Evolutionary conservation across 1,139 yeast genomes (phyloP).

Genomic region (Nakaseomyces sp.): DNA sequence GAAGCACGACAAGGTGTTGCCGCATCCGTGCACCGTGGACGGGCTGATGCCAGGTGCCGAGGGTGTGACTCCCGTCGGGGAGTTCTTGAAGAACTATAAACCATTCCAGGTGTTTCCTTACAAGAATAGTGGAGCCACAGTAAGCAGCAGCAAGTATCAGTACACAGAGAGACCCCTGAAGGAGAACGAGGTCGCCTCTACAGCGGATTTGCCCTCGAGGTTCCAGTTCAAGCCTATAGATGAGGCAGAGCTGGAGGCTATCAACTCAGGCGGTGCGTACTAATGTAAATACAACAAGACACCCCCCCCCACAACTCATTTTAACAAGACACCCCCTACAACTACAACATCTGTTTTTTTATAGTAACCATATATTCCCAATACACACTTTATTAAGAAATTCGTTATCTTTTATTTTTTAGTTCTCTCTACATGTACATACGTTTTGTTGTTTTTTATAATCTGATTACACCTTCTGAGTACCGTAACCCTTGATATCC

Average conservation of each 20-base stretch:
- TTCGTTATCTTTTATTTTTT: neutral
- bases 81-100: conserved; percentile 22
- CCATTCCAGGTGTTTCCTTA: conserved; percentile 34
- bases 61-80: conserved; percentile 23
- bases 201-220: conserved; percentile 59
- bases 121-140: conserved; percentile 11
- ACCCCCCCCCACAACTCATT: too few relatives aligned
- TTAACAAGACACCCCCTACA: too few relatives aligned
- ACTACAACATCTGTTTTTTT: too few relatives aligned
- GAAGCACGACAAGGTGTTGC: conserved; percentile 19
- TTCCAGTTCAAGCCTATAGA: conserved; percentile 58
- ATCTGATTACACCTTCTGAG: conserved; percentile 42
- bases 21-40: conserved; percentile 42
- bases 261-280: conserved; percentile 67
- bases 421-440: too few relatives aligned
- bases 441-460: too few relatives aligned
- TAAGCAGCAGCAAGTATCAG: conserved; percentile 36
- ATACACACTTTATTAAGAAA: too few relatives aligned
- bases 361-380: too few relatives aligned
- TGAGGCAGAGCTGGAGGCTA: conserved; percentile 61
- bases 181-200: conserved; percentile 37
- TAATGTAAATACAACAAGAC: neutral
- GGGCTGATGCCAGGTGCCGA: conserved; percentile 37
- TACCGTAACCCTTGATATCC: conserved; percentile 84
- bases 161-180: conserved; percentile 22